Percentiles rank a stretch among this genome's conserved stretches.
These are phyloP conservation scores for Eucalyptus lansdowneana DNA, from an alignment of 345 rosid species.

Conservation along the genomic window DNA sequence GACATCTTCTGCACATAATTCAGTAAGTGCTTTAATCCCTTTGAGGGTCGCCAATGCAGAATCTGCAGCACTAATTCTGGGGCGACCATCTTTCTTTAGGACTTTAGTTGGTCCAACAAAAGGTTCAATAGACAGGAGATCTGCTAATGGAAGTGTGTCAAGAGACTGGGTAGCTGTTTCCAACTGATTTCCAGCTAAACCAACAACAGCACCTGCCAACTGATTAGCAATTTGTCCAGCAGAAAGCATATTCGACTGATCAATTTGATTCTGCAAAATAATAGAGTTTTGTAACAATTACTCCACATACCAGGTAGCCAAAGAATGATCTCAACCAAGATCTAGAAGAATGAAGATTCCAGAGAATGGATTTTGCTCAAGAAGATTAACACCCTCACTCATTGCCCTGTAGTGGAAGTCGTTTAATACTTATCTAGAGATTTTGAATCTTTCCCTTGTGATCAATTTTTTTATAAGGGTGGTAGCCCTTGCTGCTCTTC, in stretches of 20 bases:
- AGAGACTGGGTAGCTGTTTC: slow-evolving; percentile 27
- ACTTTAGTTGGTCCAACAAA: slow-evolving; percentile 51
- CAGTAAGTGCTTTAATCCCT: slow-evolving; percentile 81
- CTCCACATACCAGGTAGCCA: background rate
- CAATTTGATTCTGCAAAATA: slow-evolving; percentile 57
- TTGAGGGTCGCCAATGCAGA: slow-evolving; percentile 84
- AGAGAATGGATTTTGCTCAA: background rate
- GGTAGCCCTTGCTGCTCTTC: background rate
- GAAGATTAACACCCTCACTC: background rate
- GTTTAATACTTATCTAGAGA: background rate
- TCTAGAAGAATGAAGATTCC: background rate
- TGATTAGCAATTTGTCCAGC: slow-evolving; percentile 63
- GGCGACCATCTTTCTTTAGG: slow-evolving; percentile 50
- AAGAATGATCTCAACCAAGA: background rate
- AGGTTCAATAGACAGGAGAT: slow-evolving; percentile 87
- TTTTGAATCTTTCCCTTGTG: background rate
- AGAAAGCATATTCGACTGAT: slow-evolving; percentile 54
- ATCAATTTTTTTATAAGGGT: background rate
- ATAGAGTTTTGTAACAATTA: background rate
- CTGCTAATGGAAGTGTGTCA: slow-evolving; percentile 51
- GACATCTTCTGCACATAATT: slow-evolving; percentile 59
- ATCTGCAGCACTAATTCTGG: slow-evolving; percentile 73
- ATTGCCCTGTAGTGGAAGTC: background rate
- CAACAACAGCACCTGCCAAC: slow-evolving; percentile 72
- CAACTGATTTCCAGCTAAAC: slow-evolving; percentile 58